Percentiles rank a stretch among this genome's conserved stretches.
These are phyloP conservation scores for Stagonosporopsis cucurbitacearum DNA, from an alignment of 2,329 filamentous ascomycete species.

Conservation along the genomic window DNA sequence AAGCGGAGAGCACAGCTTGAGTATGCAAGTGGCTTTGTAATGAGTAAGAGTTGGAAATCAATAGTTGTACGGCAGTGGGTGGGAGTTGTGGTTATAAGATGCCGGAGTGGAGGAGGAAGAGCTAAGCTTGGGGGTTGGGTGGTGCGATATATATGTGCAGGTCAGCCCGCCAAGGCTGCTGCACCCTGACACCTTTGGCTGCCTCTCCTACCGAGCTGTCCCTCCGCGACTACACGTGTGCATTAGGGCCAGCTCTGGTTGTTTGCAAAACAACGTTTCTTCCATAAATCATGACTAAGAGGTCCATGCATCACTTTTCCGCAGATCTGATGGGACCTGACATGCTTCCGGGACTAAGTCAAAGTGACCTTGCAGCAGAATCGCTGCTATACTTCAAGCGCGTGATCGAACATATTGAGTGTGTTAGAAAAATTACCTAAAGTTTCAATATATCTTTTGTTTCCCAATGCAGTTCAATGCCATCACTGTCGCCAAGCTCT, in stretches of 20 bases:
- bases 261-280: background rate
- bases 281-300: background rate
- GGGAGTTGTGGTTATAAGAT: conserved; percentile 5
- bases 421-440: background rate
- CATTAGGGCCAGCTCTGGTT: background rate
- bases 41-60: conserved; percentile 1
- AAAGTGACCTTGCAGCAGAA: background rate
- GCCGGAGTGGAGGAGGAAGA: conserved; percentile 16
- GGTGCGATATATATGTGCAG: conserved; percentile 34
- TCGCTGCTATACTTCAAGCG: background rate
- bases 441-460: background rate
- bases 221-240: conserved; percentile 1
- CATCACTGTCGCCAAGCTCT: background rate
- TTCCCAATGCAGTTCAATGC: background rate
- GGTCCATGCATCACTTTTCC: background rate
- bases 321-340: background rate
- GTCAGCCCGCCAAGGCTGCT: conserved; percentile 27
- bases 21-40: background rate
- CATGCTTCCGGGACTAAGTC: conserved; percentile 1
- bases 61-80: conserved; percentile 6
- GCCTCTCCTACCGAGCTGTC: conserved; percentile 13
- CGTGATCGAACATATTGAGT: background rate
- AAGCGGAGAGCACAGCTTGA: background rate
- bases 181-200: conserved; percentile 16
- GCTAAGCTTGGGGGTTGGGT: conserved; percentile 24